Evolutionary conservation across 306 rosid genomes (phyloP).

Genomic region (Trichosanthes truncata): DNA sequence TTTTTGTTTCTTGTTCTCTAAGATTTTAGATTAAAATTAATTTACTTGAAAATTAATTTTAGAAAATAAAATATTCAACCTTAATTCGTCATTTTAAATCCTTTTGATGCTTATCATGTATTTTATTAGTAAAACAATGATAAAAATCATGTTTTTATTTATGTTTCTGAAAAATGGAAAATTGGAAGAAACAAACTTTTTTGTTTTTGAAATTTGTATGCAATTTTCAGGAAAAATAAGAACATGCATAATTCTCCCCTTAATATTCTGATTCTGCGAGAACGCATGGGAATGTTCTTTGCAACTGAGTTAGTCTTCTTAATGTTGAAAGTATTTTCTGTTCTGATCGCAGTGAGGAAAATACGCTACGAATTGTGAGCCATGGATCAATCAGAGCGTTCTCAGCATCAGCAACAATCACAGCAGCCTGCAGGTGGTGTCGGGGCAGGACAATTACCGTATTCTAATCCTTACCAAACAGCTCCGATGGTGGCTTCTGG

Average conservation of each 20-base stretch:
- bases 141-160: neutral
- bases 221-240: neutral
- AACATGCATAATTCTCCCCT: neutral
- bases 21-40: neutral
- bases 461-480: conserved; percentile 17
- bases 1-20: neutral
- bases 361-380: neutral
- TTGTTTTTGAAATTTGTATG: neutral
- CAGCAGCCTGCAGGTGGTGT: conserved; percentile 5
- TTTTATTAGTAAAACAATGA: neutral
- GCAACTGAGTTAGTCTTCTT: neutral
- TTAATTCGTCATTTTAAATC: neutral
- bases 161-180: neutral
- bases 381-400: conserved; percentile 13
- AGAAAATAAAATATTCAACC: neutral
- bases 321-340: neutral
- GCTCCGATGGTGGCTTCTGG: conserved; percentile 13
- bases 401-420: conserved; percentile 12
- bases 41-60: neutral
- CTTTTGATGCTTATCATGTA: neutral
- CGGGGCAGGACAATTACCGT: conserved; percentile 4
- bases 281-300: neutral
- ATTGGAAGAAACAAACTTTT: neutral
- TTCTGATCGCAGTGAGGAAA: neutral
- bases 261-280: neutral